A percentile compares a stretch with the other conserved stretches of the same genome.
Evolutionary conservation across 1,284 basidiomycete species (phyloP).

Genomic region (Chondrostereum purpureum): DNA sequence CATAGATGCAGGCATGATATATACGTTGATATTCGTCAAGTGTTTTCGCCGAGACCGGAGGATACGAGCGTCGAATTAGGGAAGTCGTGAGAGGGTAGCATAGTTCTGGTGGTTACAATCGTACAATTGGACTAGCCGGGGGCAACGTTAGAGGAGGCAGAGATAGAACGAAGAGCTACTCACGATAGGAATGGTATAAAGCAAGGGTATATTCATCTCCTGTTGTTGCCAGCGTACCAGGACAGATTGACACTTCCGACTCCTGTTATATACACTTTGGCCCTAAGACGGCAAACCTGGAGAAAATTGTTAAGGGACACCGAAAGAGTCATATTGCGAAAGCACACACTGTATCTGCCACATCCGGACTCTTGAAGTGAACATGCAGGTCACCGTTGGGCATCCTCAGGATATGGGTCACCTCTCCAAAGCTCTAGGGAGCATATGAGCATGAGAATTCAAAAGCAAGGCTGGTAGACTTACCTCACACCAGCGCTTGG

Average conservation of each 20-base stretch:
- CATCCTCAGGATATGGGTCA: conserved; percentile 61
- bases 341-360: conserved; percentile 64
- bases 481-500: conserved; percentile 70
- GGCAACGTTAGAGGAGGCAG: no score
- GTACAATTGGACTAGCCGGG: background rate
- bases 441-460: conserved; percentile 9
- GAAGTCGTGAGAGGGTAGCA: background rate
- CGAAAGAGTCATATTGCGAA: conserved; percentile 2
- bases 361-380: conserved; percentile 63
- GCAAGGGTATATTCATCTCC: conserved; percentile 27
- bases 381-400: conserved; percentile 69
- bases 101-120: background rate
- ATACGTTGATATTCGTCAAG: background rate
- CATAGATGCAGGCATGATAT: background rate
- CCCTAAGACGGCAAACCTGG: conserved; percentile 70
- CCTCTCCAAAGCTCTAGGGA: conserved; percentile 61
- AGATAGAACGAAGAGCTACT: no score
- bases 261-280: conserved; percentile 61
- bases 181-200: background rate
- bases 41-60: background rate
- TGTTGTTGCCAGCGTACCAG: conserved; percentile 62
- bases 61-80: background rate
- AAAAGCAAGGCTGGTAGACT: conserved; percentile 4
- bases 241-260: conserved; percentile 73
- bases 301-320: conserved; percentile 7